These are phyloP conservation scores for Aspergillus haitiensis DNA, from an alignment of 495 filamentous ascomycete species.

Conservation along the genomic window DNA sequence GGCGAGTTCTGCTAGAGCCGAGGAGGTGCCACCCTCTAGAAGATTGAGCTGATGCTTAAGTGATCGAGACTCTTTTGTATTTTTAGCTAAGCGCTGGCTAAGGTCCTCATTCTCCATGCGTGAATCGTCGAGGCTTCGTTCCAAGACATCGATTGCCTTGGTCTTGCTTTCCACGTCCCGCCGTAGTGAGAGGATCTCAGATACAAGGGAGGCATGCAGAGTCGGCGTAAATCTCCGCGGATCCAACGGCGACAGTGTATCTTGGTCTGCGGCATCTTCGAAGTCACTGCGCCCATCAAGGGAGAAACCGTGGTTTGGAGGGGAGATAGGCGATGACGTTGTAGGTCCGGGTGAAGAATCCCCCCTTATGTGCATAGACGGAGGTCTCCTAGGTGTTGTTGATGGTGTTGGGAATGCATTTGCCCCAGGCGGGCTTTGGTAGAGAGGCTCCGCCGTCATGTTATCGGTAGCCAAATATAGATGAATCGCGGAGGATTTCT, in stretches of 20 bases:
- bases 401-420: slow-evolving; percentile 63
- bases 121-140: slow-evolving; percentile 68
- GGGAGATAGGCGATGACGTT: slow-evolving; percentile 62
- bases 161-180: slow-evolving; percentile 87
- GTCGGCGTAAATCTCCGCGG: slow-evolving; percentile 92
- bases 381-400: slow-evolving; percentile 64
- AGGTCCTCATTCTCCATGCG: slow-evolving; percentile 73
- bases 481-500: background rate
- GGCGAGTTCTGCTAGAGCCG: slow-evolving; percentile 76
- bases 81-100: slow-evolving; percentile 57
- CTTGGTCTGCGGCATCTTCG: slow-evolving; percentile 63
- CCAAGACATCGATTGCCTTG: slow-evolving; percentile 78
- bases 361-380: slow-evolving; percentile 53
- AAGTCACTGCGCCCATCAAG: slow-evolving; percentile 46
- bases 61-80: slow-evolving; percentile 71
- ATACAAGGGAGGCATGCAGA: slow-evolving; percentile 89
- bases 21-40: slow-evolving; percentile 82
- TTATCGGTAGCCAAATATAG: slow-evolving; percentile 11
- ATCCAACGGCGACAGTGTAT: slow-evolving; percentile 77
- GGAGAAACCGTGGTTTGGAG: slow-evolving; percentile 47
- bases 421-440: slow-evolving; percentile 28
- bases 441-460: slow-evolving; percentile 32
- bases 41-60: slow-evolving; percentile 81
- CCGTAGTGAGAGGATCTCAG: slow-evolving; percentile 84
- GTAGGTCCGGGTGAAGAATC: slow-evolving; percentile 60